Conservation (phyloP, 202 grass and related monocot genomes). For the Schoenoplectus tabernaemontani region DNA sequence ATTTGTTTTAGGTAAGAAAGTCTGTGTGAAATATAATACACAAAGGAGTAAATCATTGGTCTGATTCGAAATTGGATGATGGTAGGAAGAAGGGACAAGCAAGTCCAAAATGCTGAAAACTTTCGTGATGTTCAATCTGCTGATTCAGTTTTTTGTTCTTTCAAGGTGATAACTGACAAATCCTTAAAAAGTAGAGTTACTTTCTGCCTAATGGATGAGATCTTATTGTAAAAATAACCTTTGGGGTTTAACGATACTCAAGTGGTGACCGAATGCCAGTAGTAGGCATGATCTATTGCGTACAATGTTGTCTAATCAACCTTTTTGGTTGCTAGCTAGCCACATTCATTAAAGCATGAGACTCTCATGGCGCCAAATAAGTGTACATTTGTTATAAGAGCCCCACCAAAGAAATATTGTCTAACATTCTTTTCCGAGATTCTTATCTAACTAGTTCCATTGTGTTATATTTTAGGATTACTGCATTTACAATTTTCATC, state of each 20-base stretch:
- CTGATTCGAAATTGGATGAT: not conserved
- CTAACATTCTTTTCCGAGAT: not conserved
- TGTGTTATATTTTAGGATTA: too few species aligned
- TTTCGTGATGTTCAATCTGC: not conserved
- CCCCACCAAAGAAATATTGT: not conserved
- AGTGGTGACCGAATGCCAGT: not conserved
- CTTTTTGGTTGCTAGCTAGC: not conserved
- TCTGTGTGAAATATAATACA: not conserved
- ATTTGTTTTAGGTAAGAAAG: not conserved
- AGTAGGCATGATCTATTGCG: not conserved
- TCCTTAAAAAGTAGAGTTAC: not conserved
- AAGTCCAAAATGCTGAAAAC: not conserved
- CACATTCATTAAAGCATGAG: not conserved
- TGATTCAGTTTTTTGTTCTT: slow-evolving; percentile 13
- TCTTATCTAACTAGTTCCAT: not conserved
- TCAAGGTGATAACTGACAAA: slow-evolving; percentile 19
- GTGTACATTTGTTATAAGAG: not conserved
- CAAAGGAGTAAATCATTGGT: not conserved
- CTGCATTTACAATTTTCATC: too few species aligned
- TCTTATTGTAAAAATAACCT: slow-evolving; percentile 11
- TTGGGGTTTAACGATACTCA: not conserved
- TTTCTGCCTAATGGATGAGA: not conserved
- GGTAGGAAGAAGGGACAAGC: not conserved
- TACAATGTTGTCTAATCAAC: not conserved
- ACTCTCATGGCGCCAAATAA: not conserved